Conservation (phyloP, 805 yeast genomes). For the Blastobotrys chiropterorum region DNA sequence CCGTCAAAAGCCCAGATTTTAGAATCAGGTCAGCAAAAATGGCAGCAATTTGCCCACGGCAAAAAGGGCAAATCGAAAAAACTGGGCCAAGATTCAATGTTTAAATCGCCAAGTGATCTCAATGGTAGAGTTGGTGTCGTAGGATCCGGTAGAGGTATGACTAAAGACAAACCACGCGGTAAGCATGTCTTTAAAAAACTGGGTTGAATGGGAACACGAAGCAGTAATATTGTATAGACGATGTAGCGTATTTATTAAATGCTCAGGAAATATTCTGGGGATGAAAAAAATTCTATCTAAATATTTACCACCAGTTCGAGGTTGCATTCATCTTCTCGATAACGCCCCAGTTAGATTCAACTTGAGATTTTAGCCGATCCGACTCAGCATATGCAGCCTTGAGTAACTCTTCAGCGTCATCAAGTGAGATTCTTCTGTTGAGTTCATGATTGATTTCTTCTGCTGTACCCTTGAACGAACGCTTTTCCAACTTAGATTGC, state of each 20-base stretch:
- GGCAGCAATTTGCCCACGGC: conserved; percentile 23
- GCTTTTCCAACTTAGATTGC: not conserved
- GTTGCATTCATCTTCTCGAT: not conserved
- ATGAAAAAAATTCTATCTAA: not conserved
- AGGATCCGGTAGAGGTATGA: conserved; percentile 14
- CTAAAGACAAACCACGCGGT: conserved; percentile 10
- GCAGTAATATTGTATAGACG: too few relatives aligned
- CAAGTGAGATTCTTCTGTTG: not conserved
- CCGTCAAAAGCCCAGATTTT: conserved; percentile 15
- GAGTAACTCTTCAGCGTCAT: not conserved
- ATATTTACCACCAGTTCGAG: not conserved
- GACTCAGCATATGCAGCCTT: not conserved
- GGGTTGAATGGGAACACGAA: too few relatives aligned
- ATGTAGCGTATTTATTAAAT: too few relatives aligned
- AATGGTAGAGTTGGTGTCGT: conserved; percentile 17
- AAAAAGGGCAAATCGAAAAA: conserved; percentile 11
- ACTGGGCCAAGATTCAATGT: conserved; percentile 21
- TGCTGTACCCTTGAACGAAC: not conserved
- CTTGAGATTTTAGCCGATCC: not conserved
- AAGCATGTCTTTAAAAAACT: conserved; percentile 13
- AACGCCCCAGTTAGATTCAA: not conserved
- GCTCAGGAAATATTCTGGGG: conserved; percentile 10
- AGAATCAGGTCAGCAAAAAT: conserved; percentile 21
- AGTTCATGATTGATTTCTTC: not conserved
- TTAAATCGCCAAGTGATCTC: conserved; percentile 19